Percentiles rank a stretch among this genome's conserved stretches.
Conservation (phyloP, 2,329 filamentous ascomycete genomes). For the Pseudocercospora fuligena region DNA sequence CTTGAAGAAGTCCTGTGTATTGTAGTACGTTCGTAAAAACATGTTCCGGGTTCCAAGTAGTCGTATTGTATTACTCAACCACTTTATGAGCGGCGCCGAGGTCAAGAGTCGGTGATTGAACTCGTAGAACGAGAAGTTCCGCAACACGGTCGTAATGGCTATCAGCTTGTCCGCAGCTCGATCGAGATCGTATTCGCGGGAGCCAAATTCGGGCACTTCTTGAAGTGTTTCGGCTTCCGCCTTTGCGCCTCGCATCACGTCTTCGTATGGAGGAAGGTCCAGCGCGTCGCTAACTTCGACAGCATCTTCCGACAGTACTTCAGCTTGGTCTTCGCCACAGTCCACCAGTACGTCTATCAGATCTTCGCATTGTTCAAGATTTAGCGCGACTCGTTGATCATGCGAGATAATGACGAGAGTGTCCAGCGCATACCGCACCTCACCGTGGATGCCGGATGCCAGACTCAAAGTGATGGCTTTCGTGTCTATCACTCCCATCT, state of each 20-base stretch:
- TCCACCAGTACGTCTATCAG: conserved; percentile 86
- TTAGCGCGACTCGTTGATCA: conserved; percentile 66
- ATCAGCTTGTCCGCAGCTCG: conserved; percentile 84
- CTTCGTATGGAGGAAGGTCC: conserved; percentile 82
- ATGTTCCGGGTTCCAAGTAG: conserved; percentile 88
- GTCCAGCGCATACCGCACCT: conserved; percentile 89
- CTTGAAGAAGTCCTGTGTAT: conserved; percentile 97
- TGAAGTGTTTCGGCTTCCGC: conserved; percentile 73
- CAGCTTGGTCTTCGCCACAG: conserved; percentile 86
- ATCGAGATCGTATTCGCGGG: conserved; percentile 78
- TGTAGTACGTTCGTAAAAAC: conserved; percentile 78
- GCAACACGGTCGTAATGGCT: conserved; percentile 87
- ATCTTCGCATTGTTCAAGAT: conserved; percentile 80
- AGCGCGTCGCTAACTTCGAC: conserved; percentile 87
- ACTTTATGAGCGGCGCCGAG: conserved; percentile 77
- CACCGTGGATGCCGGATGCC: conserved; percentile 85
- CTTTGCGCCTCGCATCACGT: conserved; percentile 78
- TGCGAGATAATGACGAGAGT: conserved; percentile 75
- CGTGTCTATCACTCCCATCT: conserved; percentile 88
- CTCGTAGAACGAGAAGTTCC: conserved; percentile 87
- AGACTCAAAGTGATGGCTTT: conserved; percentile 87
- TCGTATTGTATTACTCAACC: conserved; percentile 80
- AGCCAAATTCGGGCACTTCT: conserved; percentile 75
- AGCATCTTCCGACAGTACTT: conserved; percentile 81
- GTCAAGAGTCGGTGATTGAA: conserved; percentile 78